These are phyloP conservation scores for Starmerella stigmatis DNA, from an alignment of 805 yeast genomes.

Conservation along the genomic window DNA sequence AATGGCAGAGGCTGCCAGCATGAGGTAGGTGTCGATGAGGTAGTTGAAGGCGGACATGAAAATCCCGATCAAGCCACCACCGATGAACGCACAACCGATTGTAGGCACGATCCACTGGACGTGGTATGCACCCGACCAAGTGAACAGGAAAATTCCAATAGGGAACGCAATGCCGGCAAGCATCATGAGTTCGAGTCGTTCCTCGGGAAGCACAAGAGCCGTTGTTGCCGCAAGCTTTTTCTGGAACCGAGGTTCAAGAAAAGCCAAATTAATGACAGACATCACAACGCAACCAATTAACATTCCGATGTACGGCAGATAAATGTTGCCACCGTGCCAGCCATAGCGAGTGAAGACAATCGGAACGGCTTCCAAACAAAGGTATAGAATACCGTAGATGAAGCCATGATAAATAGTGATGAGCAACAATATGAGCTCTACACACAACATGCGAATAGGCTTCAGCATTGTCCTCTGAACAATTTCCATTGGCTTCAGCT, in stretches of 20 bases:
- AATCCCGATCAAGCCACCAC: slow-evolving; percentile 44
- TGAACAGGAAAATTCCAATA: slow-evolving; percentile 71
- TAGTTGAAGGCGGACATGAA: slow-evolving; percentile 54
- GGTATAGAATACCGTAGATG: slow-evolving; percentile 67
- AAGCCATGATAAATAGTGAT: slow-evolving; percentile 64
- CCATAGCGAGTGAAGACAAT: slow-evolving; percentile 58
- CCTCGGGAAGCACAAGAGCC: slow-evolving; percentile 63
- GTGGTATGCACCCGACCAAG: slow-evolving; percentile 73
- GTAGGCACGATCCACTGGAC: slow-evolving; percentile 57
- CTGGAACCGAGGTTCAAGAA: slow-evolving; percentile 45
- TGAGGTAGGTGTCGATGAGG: slow-evolving; percentile 49
- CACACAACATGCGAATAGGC: slow-evolving; percentile 55
- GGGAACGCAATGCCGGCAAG: slow-evolving; percentile 62
- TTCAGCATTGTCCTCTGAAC: slow-evolving; percentile 52
- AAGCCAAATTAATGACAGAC: slow-evolving; percentile 46
- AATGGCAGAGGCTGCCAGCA: slow-evolving; percentile 51
- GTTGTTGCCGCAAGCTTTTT: slow-evolving; percentile 40
- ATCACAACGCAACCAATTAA: slow-evolving; percentile 50
- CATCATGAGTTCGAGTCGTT: slow-evolving; percentile 66
- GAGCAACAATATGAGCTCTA: slow-evolving; percentile 61
- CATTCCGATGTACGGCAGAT: slow-evolving; percentile 71
- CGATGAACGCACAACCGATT: slow-evolving; percentile 43
- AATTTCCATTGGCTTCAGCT: slow-evolving; percentile 47
- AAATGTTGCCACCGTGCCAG: slow-evolving; percentile 50
- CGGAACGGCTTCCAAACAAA: slow-evolving; percentile 67